Conservation (phyloP, 2,329 filamentous ascomycete species). For the Paracoccidioides lutzii region DNA sequence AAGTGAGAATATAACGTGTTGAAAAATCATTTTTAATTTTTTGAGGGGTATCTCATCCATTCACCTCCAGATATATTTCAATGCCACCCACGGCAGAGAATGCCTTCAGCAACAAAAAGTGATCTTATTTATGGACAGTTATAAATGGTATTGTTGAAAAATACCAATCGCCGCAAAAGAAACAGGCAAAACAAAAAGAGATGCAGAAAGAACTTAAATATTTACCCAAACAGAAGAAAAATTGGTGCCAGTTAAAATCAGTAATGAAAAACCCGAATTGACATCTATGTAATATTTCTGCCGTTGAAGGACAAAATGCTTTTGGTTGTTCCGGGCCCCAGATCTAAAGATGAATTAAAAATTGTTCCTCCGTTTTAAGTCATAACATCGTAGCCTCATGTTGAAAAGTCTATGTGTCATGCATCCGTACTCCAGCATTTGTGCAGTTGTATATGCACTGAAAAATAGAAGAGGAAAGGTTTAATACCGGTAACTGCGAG, state of each 20-base stretch:
- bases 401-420: conserved; percentile 37
- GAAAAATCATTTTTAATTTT: neutral
- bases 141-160: conserved; percentile 3
- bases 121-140: neutral
- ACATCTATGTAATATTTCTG: conserved; percentile 22
- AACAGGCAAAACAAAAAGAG: neutral
- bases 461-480: conserved; percentile 16
- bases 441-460: conserved; percentile 14
- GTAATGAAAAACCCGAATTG: neutral
- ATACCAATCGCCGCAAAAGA: neutral
- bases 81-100: neutral
- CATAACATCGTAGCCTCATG: conserved; percentile 50
- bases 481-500: conserved; percentile 54
- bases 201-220: neutral
- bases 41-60: neutral
- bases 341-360: conserved; percentile 36
- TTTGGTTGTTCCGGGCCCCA: conserved; percentile 11
- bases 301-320: conserved; percentile 47
- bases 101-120: neutral
- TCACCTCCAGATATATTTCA: neutral
- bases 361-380: conserved; percentile 32
- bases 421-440: conserved; percentile 8
- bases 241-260: neutral
- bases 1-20: neutral
- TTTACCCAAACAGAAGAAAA: neutral